Evolutionary conservation across 306 rosid genomes (phyloP), one percentile per base, ranked within the genome.

Genomic region (Astragalus glycyphyllos): DNA sequence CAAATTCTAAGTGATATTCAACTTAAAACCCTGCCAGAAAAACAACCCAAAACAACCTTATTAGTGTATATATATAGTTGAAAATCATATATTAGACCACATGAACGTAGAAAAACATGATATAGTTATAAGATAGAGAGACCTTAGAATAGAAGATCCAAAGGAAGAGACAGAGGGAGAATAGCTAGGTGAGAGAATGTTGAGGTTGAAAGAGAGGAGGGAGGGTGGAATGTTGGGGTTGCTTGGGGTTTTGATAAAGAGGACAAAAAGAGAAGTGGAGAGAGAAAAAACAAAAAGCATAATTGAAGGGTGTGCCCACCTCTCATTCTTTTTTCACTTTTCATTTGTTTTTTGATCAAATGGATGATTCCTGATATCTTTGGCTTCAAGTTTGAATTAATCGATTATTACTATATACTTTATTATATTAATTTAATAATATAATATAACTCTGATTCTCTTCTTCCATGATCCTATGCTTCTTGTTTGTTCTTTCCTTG

Each of bases 211-310:
- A 42, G 83, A 51, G 66, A 56, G 23, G 63, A 1, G 57, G 44
- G 74, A 76, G 72, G 69, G 72, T 47, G 80, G 83, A 82, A 79
- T 85, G 85, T 77, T 71, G 81, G 82, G 80, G 64, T 85, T 88
- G 92, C 84, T 83, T 82, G 85, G 92, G 95, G 89, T 82, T 88
- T 85, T 84, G 77, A 85, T 85, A 86, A 86, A 80, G 90, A 85
- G 76, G 79, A 87, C 89, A 85, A 87, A 93, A 85, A 85, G 86
- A 57, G 74, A 76, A 40, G 14, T n/a, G 17, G 7, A 29, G 65
- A 45, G 67, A 56, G 68, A 54, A 61, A 76, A 46, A 69, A 50
- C 74, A 74, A 74, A 62, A 77, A 71, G 82, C 57, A 76, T 42
- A 71, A 55, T 35, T 23, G 65, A 44, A 29, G 38, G 32, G 34